These are phyloP conservation scores for Pythium phragmitis DNA, from an alignment of 352 stramenopile species.

Conservation along the genomic window DNA sequence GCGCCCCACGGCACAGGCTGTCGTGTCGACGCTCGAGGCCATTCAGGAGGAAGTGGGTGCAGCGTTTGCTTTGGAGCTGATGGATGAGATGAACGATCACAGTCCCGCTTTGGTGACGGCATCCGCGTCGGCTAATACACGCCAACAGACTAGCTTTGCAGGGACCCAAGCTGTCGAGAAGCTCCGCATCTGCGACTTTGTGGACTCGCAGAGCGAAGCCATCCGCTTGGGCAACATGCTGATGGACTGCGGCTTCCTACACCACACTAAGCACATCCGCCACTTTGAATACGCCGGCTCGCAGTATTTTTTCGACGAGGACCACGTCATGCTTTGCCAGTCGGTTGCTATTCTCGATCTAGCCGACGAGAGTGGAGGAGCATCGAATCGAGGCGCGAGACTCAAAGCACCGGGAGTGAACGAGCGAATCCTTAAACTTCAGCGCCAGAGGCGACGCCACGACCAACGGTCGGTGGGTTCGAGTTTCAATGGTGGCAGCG, in stretches of 20 bases:
- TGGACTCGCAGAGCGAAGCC: constrained; percentile 24
- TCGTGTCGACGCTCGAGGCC: constrained; percentile 48
- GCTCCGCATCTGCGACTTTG: constrained; percentile 10
- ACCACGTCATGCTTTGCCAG: constrained; percentile 28
- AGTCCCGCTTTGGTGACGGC: constrained; percentile 5
- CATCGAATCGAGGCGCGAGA: neutral
- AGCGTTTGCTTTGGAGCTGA: constrained; percentile 44
- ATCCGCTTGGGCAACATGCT: constrained; percentile 38
- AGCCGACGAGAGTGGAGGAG: neutral
- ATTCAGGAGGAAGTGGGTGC: constrained; percentile 67
- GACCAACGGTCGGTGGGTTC: neutral
- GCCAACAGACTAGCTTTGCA: constrained; percentile 20
- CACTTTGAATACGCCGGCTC: constrained; percentile 20
- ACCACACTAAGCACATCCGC: constrained; percentile 34
- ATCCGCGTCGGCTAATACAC: constrained; percentile 9
- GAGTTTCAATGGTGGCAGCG: neutral
- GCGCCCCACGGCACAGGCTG: constrained; percentile 45
- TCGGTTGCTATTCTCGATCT: constrained; percentile 19
- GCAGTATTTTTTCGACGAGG: constrained; percentile 35
- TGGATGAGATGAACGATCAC: constrained; percentile 40
- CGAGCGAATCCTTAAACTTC: neutral
- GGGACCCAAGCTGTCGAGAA: constrained; percentile 23
- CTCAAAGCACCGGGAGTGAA: neutral
- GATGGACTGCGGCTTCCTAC: constrained; percentile 41
- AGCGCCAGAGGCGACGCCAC: neutral